Conservation (phyloP, 1,284 basidiomycete genomes). For the Caloboletus firmus region DNA sequence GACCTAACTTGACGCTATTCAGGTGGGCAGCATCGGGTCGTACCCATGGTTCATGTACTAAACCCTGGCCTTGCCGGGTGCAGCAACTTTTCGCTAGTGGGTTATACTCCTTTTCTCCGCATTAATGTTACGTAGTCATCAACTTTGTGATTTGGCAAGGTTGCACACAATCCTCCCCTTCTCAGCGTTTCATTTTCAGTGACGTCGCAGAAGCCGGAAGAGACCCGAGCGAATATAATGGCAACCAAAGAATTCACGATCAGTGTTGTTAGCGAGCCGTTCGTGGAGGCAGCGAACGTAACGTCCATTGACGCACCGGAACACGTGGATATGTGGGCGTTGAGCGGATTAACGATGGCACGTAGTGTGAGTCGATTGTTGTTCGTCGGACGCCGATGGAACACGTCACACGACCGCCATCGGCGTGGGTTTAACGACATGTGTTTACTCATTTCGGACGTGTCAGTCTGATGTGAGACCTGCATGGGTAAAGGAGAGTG, state of each 20-base stretch:
- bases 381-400: slow-evolving; percentile 6
- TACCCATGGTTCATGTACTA: not conserved
- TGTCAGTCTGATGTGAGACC: slow-evolving; percentile 53
- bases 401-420: slow-evolving; percentile 17
- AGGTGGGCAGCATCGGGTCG: slow-evolving; percentile 39
- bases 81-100: slow-evolving; percentile 58
- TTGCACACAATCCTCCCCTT: slow-evolving; percentile 64
- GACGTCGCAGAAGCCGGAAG: slow-evolving; percentile 50
- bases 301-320: slow-evolving; percentile 67
- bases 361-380: slow-evolving; percentile 50
- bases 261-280: slow-evolving; percentile 75
- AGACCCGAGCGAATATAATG: slow-evolving; percentile 69
- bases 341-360: slow-evolving; percentile 68
- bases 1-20: slow-evolving; percentile 67
- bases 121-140: slow-evolving; percentile 35
- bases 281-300: slow-evolving; percentile 71
- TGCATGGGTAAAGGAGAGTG: slow-evolving; percentile 69
- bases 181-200: slow-evolving; percentile 61
- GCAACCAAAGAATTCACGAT: slow-evolving; percentile 71
- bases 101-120: slow-evolving; percentile 8
- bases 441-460: slow-evolving; percentile 15
- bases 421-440: not conserved
- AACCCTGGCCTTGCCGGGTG: slow-evolving; percentile 3
- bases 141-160: slow-evolving; percentile 34
- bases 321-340: slow-evolving; percentile 68